phyloP scores from a whole-genome alignment of 805 yeast genomes.

The Limtongia smithiae region DNA sequence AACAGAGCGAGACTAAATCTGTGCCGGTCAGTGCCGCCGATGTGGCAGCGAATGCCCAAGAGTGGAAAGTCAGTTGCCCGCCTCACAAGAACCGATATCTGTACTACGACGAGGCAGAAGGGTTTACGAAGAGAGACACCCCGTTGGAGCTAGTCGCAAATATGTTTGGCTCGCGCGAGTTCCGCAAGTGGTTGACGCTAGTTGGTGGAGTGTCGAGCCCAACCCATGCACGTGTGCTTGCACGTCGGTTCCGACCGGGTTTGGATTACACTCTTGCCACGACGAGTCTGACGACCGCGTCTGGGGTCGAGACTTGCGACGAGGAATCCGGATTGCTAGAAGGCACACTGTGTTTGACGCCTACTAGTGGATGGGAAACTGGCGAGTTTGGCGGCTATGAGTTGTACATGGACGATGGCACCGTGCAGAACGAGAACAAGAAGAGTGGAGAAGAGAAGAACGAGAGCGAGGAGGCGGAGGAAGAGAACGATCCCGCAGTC shows the following conservation, averaged over 20 bases:
- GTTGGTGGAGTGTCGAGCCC: conserved; percentile 59
- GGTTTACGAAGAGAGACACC: conserved; percentile 32
- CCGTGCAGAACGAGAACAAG: conserved; percentile 45
- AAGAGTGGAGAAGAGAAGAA: conserved; percentile 52
- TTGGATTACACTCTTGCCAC: conserved; percentile 91
- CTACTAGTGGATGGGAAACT: conserved; percentile 72
- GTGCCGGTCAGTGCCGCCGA: conserved; percentile 31
- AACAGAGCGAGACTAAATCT: conserved; percentile 47
- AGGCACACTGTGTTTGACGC: conserved; percentile 78
- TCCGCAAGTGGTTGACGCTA: conserved; percentile 62
- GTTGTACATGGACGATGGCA: conserved; percentile 57
- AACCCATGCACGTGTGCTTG: conserved; percentile 61
- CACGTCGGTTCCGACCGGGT: conserved; percentile 92
- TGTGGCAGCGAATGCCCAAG: conserved; percentile 48
- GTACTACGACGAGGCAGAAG: conserved; percentile 65
- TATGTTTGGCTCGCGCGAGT: conserved; percentile 40
- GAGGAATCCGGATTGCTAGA: conserved; percentile 57
- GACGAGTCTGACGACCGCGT: conserved; percentile 36
- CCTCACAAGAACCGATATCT: conserved; percentile 88
- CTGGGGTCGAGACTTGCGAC: conserved; percentile 34
- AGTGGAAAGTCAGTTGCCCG: conserved; percentile 91
- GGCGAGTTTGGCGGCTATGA: conserved; percentile 91
- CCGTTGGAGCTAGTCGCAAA: conserved; percentile 19
- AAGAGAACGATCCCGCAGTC: conserved; percentile 30
- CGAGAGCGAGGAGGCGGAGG: conserved; percentile 43